Evolutionary conservation across 1,139 yeast genomes (phyloP).

Genomic region (Sugiyamaella grinbergsii): DNA sequence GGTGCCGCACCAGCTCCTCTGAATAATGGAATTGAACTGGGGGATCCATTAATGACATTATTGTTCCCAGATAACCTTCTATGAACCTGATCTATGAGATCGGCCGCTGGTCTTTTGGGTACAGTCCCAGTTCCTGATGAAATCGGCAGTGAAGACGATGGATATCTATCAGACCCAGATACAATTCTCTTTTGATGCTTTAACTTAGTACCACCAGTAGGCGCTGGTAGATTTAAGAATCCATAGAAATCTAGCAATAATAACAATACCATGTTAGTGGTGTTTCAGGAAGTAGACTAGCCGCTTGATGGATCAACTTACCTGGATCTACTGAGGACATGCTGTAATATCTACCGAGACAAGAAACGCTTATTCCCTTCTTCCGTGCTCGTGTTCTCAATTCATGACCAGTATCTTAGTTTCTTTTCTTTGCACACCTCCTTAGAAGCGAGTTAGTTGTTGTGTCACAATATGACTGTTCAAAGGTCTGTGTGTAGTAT

Average conservation of each 20-base stretch:
- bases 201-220: not conserved
- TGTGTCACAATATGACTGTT: too few relatives aligned
- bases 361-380: not conserved
- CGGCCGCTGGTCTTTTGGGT: constrained; percentile 30
- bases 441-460: not conserved
- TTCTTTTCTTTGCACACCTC: not conserved
- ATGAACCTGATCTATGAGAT: constrained; percentile 32
- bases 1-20: constrained; percentile 4
- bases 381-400: not conserved
- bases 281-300: not conserved
- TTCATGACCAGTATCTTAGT: not conserved
- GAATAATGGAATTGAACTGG: constrained; percentile 29
- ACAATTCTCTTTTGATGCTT: constrained; percentile 6
- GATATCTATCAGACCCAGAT: constrained; percentile 20
- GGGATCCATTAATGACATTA: constrained; percentile 10
- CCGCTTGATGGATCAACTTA: constrained; percentile 13
- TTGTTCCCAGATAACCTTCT: constrained; percentile 27
- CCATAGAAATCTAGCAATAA: constrained; percentile 18
- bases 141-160: constrained; percentile 30
- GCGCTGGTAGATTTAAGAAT: constrained; percentile 11
- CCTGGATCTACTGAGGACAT: constrained; percentile 20
- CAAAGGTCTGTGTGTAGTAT: not conserved
- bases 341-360: not conserved
- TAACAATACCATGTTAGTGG: not conserved
- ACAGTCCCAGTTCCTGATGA: constrained; percentile 20